A percentile compares a stretch with the other conserved stretches of the same genome.
These are phyloP conservation scores for Apiospora saccharicola DNA, from an alignment of 2,329 filamentous ascomycete species.

Conservation along the genomic window DNA sequence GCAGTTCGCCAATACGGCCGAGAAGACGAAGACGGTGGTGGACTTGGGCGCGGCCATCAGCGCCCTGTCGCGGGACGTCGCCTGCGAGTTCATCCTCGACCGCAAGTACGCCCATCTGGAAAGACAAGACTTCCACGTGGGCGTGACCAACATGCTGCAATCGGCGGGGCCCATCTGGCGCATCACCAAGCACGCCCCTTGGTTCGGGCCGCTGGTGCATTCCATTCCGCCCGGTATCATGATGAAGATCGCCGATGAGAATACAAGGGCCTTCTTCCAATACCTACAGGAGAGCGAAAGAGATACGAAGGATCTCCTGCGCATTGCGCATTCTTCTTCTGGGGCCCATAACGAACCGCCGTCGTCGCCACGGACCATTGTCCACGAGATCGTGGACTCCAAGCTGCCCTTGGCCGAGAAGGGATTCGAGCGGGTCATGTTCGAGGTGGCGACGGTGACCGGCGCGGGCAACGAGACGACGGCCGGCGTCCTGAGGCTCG, in stretches of 20 bases:
- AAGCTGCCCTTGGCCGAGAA: slow-evolving; percentile 30
- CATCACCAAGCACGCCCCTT: not conserved
- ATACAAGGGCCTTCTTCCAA: not conserved
- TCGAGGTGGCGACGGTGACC: slow-evolving; percentile 24
- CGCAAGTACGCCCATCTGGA: not conserved
- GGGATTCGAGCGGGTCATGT: slow-evolving; percentile 25
- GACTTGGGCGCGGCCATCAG: not conserved
- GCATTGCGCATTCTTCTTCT: no score
- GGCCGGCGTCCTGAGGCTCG: slow-evolving; percentile 35
- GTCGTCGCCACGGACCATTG: slow-evolving; percentile 24
- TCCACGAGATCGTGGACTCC: slow-evolving; percentile 30
- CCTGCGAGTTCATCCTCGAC: not conserved
- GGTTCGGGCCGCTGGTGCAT: not conserved
- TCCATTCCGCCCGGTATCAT: not conserved
- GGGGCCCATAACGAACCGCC: no score
- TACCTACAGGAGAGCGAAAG: not conserved
- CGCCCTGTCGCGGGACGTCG: not conserved
- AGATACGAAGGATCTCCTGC: not conserved
- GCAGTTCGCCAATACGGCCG: not conserved
- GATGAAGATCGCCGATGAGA: not conserved
- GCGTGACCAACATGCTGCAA: not conserved
- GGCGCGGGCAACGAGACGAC: slow-evolving; percentile 40
- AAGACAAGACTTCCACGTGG: not conserved
- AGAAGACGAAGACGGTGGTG: not conserved
- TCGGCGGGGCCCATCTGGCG: not conserved